A percentile compares a stretch with the other conserved stretches of the same genome.
phyloP scores from a whole-genome alignment of 2,329 filamentous ascomycete species.

The Gaeumannomyces tritici region DNA sequence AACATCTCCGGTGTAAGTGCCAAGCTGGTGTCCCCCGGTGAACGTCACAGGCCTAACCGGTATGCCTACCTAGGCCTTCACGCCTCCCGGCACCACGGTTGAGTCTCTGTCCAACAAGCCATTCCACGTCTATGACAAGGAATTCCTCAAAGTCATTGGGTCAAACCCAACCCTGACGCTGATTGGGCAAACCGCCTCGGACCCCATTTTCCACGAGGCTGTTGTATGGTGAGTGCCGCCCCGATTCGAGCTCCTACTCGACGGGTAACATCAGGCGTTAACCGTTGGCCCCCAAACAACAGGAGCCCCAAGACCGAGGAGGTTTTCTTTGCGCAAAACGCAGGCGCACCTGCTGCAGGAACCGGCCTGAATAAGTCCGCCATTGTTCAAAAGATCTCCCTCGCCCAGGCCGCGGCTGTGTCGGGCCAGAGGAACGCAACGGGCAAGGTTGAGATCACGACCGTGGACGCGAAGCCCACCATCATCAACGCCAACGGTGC shows the following conservation, averaged over 20 bases:
- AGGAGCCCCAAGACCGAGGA: slow-evolving; percentile 31
- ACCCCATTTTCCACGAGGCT: slow-evolving; percentile 46
- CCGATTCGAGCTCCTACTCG: not conserved
- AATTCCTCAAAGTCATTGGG: slow-evolving; percentile 41
- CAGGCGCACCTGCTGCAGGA: slow-evolving; percentile 33
- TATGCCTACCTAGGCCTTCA: slow-evolving; percentile 17
- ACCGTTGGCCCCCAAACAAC: slow-evolving; percentile 17
- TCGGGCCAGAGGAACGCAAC: slow-evolving; percentile 25
- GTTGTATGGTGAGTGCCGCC: slow-evolving; percentile 35
- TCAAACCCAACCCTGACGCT: slow-evolving; percentile 36
- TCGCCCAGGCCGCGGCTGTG: slow-evolving; percentile 31
- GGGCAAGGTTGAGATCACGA: slow-evolving; percentile 28
- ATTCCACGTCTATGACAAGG: slow-evolving; percentile 40
- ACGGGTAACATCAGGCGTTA: too few relatives aligned
- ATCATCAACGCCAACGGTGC: slow-evolving; percentile 42
- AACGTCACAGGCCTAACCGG: not conserved
- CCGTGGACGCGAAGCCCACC: slow-evolving; percentile 29
- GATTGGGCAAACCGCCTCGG: slow-evolving; percentile 30
- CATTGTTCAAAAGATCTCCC: slow-evolving; percentile 38
- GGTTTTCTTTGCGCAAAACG: slow-evolving; percentile 45
- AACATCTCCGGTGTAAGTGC: slow-evolving; percentile 25
- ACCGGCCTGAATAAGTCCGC: slow-evolving; percentile 41
- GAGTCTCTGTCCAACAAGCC: slow-evolving; percentile 27
- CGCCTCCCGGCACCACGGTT: slow-evolving; percentile 31
- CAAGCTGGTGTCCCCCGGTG: not conserved